Conservation (phyloP, 208 protist species). For the Leptomonas pyrrhocoris region DNA sequence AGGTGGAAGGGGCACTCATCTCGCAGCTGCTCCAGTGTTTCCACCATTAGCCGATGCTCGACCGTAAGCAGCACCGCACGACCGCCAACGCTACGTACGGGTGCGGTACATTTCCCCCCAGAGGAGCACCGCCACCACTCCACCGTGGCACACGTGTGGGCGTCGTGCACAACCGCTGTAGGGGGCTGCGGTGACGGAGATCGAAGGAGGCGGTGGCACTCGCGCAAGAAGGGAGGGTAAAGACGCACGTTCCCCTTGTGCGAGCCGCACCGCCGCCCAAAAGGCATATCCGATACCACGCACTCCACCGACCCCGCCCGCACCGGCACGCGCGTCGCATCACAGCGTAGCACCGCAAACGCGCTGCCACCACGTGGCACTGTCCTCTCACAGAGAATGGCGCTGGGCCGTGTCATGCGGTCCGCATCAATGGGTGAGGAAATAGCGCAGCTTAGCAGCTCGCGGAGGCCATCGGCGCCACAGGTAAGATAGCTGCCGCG, state of each 20-base stretch:
- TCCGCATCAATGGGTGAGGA: background rate
- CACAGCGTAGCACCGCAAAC: slow-evolving; percentile 26
- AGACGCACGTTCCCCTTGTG: slow-evolving; percentile 50
- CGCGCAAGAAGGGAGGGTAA: slow-evolving; percentile 50
- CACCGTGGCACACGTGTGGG: too few relatives aligned
- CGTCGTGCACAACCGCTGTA: too few relatives aligned
- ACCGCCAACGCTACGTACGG: slow-evolving; percentile 20
- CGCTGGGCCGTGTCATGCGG: too few relatives aligned
- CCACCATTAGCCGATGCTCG: slow-evolving; percentile 45
- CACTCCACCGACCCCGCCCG: slow-evolving; percentile 45
- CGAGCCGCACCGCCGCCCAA: slow-evolving; percentile 63
- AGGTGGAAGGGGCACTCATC: slow-evolving; percentile 38
- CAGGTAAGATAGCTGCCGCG: slow-evolving; percentile 8
- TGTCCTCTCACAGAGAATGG: background rate
- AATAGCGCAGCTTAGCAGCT: background rate
- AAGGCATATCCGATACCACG: slow-evolving; percentile 71
- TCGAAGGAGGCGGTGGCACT: slow-evolving; percentile 54
- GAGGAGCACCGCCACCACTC: slow-evolving; percentile 1
- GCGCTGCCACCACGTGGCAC: background rate
- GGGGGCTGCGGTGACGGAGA: background rate
- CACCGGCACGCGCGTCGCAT: slow-evolving; percentile 45
- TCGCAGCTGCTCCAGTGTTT: slow-evolving; percentile 27
- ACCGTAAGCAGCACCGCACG: slow-evolving; percentile 63
- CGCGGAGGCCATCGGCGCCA: slow-evolving; percentile 2
- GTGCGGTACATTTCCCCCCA: background rate